Percentiles rank a stretch among this genome's conserved stretches.
Conservation (phyloP, 176 grass and related monocot species). For the Oryza glaberrima region DNA sequence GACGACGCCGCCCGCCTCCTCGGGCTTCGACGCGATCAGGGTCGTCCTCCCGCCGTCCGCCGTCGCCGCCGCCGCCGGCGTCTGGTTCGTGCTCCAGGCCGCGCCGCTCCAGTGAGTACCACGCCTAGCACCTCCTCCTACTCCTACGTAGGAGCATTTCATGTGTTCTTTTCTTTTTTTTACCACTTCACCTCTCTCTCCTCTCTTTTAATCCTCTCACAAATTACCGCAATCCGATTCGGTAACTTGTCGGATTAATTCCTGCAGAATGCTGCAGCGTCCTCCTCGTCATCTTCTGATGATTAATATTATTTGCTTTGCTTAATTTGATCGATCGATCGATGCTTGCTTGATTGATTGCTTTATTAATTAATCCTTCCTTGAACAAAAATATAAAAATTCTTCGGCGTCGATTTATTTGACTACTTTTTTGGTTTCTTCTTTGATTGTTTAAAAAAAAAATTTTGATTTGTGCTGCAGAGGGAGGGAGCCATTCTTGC, state of each 20-base stretch:
- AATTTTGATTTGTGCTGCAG: slow-evolving; percentile 60
- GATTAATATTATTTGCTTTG: neutral
- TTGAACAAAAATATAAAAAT: neutral
- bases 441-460: neutral
- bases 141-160: slow-evolving; percentile 30
- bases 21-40: slow-evolving; percentile 48
- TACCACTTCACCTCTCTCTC: neutral
- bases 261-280: slow-evolving; percentile 21
- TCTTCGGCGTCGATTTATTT: slow-evolving; percentile 10
- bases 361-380: neutral
- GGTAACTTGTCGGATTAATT: neutral
- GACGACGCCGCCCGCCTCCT: neutral
- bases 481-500: slow-evolving; percentile 84
- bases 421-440: slow-evolving; percentile 2
- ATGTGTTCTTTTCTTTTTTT: slow-evolving; percentile 41
- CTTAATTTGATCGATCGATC: neutral
- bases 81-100: slow-evolving; percentile 84
- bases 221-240: neutral
- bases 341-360: neutral
- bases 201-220: neutral
- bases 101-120: slow-evolving; percentile 68
- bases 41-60: slow-evolving; percentile 50
- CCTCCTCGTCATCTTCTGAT: neutral
- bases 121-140: neutral
- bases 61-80: slow-evolving; percentile 39